Percentiles rank a stretch among this genome's conserved stretches.
phyloP scores from a whole-genome alignment of 2,329 filamentous ascomycete genomes.

The Paecilomyces variotii region DNA sequence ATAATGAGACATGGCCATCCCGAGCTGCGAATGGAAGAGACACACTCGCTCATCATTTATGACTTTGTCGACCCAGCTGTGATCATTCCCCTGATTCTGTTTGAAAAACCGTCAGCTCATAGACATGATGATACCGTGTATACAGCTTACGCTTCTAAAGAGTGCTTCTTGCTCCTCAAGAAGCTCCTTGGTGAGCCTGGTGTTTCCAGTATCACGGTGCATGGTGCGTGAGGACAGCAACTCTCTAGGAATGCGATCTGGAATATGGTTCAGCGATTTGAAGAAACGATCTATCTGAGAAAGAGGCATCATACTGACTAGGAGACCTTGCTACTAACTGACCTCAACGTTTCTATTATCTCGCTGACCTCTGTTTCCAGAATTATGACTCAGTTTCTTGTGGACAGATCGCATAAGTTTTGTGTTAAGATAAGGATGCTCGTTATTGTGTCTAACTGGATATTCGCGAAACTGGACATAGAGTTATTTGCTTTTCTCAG shows the following conservation, averaged over 20 bases:
- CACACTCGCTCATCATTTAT: constrained; percentile 14
- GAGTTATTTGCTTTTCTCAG: not conserved
- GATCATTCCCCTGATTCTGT: not conserved
- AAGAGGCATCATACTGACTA: not conserved
- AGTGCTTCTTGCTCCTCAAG: not conserved
- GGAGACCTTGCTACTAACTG: not conserved
- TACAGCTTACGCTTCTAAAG: not conserved
- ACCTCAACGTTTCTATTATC: not conserved
- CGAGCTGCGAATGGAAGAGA: constrained; percentile 6
- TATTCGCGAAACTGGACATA: not conserved
- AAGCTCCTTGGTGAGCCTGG: not conserved
- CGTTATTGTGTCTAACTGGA: no score
- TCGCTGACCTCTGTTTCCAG: not conserved
- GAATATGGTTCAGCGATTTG: not conserved
- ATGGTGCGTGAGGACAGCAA: not conserved
- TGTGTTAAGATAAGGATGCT: no score
- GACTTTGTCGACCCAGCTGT: constrained; percentile 10
- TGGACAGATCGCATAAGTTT: not conserved
- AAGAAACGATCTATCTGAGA: not conserved
- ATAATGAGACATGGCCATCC: not conserved
- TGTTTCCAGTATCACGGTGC: not conserved
- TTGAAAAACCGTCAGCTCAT: not conserved
- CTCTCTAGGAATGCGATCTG: not conserved
- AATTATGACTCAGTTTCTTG: not conserved
- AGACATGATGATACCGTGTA: not conserved